phyloP scores from a whole-genome alignment of 345 rosid genomes.

The Eucalyptus polyanthemos region DNA sequence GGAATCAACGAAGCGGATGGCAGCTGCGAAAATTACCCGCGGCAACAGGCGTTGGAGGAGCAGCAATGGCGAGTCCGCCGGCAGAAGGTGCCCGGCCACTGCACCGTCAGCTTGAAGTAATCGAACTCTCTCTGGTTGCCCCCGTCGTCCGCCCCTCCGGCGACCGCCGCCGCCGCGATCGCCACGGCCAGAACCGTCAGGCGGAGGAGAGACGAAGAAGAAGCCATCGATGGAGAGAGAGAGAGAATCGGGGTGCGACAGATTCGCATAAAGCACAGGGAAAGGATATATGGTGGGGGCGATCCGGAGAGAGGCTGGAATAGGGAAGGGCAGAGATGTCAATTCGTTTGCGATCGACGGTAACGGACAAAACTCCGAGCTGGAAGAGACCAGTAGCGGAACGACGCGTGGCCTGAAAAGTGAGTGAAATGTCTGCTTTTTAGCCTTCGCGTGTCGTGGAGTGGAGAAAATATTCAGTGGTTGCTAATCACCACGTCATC shows the following conservation, averaged over 20 bases:
- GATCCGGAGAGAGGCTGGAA: background rate
- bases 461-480: background rate
- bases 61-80: conserved; percentile 70
- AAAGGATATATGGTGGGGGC: background rate
- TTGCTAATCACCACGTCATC: too few relatives aligned
- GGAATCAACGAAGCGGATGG: background rate
- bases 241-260: background rate
- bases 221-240: background rate
- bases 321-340: background rate
- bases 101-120: conserved; percentile 70
- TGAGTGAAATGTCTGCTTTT: background rate
- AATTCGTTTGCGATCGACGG: background rate
- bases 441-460: background rate
- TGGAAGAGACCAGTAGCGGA: background rate
- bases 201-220: background rate
- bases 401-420: background rate
- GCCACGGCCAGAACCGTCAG: background rate
- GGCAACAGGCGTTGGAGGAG: conserved; percentile 77
- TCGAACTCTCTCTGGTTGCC: conserved; percentile 70
- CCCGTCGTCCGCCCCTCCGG: background rate
- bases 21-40: conserved; percentile 21
- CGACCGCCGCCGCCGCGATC: background rate
- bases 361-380: background rate
- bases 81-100: conserved; percentile 88
- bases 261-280: background rate